Evolutionary conservation across 176 grass and related monocot species (phyloP).

Genomic region (Ensete glaucum): DNA sequence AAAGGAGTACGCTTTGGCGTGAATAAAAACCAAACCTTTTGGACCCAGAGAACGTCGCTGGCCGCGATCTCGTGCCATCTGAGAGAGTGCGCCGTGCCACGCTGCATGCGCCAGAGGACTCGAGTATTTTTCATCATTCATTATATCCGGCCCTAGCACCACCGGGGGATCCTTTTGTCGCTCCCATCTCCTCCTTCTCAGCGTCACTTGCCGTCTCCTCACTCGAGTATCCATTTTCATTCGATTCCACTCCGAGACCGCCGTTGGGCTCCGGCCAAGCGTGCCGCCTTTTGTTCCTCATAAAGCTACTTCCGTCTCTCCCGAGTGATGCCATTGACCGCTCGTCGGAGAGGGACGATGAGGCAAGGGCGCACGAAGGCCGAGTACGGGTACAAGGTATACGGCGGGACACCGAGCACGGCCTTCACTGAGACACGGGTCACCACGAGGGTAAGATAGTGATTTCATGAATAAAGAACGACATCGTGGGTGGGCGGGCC

Average conservation of each 20-base stretch:
- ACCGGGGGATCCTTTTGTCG: not conserved
- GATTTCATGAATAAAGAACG: too few relatives aligned
- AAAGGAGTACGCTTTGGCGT: not conserved
- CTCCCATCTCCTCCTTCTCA: not conserved
- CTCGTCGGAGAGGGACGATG: not conserved
- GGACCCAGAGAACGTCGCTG: conserved; percentile 53
- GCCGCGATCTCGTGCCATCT: conserved; percentile 45
- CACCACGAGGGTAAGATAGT: too few relatives aligned
- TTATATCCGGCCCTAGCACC: not conserved
- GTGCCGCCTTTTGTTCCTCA: not conserved
- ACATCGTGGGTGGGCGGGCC: too few relatives aligned
- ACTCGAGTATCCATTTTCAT: too few relatives aligned
- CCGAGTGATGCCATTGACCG: not conserved
- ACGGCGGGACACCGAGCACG: too few relatives aligned
- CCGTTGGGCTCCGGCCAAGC: too few relatives aligned
- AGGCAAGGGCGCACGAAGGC: too few relatives aligned
- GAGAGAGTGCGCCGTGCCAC: conserved; percentile 42
- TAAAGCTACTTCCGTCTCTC: not conserved
- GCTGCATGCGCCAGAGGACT: conserved; percentile 2
- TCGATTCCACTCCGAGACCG: too few relatives aligned
- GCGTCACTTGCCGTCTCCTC: not conserved
- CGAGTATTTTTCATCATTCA: not conserved
- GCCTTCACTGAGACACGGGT: too few relatives aligned
- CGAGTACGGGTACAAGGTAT: too few relatives aligned
- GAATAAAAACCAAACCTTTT: conserved; percentile 30